These are phyloP conservation scores for Neoscytalidium dimidiatum DNA, from an alignment of 2,329 filamentous ascomycete species.

Conservation along the genomic window DNA sequence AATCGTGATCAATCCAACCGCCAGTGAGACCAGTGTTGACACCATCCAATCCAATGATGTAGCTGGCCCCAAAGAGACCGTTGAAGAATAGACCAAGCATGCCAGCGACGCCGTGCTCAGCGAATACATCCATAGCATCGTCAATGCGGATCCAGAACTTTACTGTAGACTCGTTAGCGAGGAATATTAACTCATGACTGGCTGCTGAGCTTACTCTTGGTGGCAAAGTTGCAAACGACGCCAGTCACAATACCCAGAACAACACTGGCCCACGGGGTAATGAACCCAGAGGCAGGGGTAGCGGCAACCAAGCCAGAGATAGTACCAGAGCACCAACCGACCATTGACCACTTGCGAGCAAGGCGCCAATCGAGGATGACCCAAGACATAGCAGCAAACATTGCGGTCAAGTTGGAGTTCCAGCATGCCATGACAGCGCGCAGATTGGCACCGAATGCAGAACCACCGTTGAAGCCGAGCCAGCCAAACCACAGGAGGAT, in stretches of 20 bases:
- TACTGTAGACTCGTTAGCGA: slow-evolving; percentile 45
- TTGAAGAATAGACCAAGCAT: slow-evolving; percentile 80
- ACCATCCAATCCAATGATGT: slow-evolving; percentile 74
- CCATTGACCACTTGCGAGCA: slow-evolving; percentile 90
- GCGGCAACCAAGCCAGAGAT: slow-evolving; percentile 88
- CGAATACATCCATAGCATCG: slow-evolving; percentile 88
- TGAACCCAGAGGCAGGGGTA: slow-evolving; percentile 79
- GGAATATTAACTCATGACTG: background rate
- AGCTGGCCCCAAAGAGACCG: slow-evolving; percentile 72
- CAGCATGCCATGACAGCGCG: slow-evolving; percentile 95
- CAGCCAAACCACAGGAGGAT: slow-evolving; percentile 98
- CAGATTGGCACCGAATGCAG: slow-evolving; percentile 89
- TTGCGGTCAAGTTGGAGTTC: slow-evolving; percentile 93
- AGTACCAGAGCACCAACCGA: slow-evolving; percentile 88
- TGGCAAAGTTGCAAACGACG: slow-evolving; percentile 78
- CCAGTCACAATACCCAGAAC: slow-evolving; percentile 63
- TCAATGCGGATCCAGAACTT: slow-evolving; percentile 79
- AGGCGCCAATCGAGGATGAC: slow-evolving; percentile 93
- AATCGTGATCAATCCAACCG: slow-evolving; percentile 77
- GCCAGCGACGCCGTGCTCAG: slow-evolving; percentile 83
- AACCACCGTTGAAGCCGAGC: slow-evolving; percentile 98
- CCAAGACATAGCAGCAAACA: slow-evolving; percentile 92
- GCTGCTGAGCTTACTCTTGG: slow-evolving; percentile 68
- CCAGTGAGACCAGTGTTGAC: slow-evolving; percentile 67
- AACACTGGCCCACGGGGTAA: slow-evolving; percentile 67